Evolutionary conservation across 2,329 filamentous ascomycete species (phyloP), one percentile per base, ranked within the genome.

Genomic region (Penicillium capsulatum): DNA sequence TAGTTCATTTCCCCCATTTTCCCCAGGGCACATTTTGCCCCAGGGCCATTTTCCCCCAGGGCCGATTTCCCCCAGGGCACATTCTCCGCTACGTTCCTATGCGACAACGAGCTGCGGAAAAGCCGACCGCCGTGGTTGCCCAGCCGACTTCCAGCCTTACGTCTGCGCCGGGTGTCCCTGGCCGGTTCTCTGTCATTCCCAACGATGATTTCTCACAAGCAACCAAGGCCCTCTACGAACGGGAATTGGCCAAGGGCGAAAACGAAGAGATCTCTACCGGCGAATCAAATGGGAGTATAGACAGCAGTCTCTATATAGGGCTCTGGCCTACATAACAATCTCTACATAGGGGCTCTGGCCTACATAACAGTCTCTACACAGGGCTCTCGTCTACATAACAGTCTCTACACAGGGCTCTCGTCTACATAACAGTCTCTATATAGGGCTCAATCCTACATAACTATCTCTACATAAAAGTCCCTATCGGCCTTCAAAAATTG

Each of bases 181-280:
- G 81, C 28, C 77, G 86, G 32, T 91, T 91, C 60, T 81, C 85
- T 1, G 68, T 80, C 7, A 71, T 77, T 9, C 75, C 76, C 15
- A 82, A 84, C 47, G 86, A 89, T 48, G 87, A 94, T 63, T 87
- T 87, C 55, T 94, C 88, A 0, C 83, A 89, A 58, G 85, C 86
- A 1, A 94, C 89, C 30, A 90, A 86, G 65, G 88, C 87, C 4
- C 71, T 95, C 22, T 96, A 94, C 61, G 90, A 97, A 57, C 81
- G 90, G 34, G 92, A 97, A 65, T 86, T 94, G 31, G 91, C 92
- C 14, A 83, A 88, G 46, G 92, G 92, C 45, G 92, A 97, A 59
- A 89, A 95, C 57, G 92, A 98, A 63, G 92, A 98, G 65, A 86
- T 98, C 22, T 96, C 98, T 58, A 82, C 86, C 0, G 86, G 83